Evolutionary conservation across 345 rosid genomes (phyloP).

Genomic region (Turnera subulata): DNA sequence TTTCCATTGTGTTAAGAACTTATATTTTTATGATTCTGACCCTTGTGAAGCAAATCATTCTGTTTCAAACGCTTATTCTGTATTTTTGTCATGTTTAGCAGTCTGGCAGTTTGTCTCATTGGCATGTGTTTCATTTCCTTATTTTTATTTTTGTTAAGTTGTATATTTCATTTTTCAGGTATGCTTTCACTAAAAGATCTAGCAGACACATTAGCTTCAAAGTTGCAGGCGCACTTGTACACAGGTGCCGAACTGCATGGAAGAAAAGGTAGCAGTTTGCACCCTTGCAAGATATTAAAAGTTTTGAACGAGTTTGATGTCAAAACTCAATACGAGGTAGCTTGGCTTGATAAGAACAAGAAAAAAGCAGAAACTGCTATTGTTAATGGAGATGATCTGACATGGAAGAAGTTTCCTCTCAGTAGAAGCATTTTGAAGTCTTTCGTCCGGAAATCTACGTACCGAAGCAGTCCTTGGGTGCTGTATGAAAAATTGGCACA

Average conservation of each 20-base stretch:
- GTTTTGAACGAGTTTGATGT: slow-evolving; percentile 35
- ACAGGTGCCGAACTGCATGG: slow-evolving; percentile 70
- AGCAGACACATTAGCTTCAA: slow-evolving; percentile 53
- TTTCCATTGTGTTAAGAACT: no score
- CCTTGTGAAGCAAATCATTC: no score
- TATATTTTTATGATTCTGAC: no score
- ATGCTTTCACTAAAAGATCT: slow-evolving; percentile 85
- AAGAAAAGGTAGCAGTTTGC: slow-evolving; percentile 44
- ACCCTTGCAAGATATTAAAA: slow-evolving; percentile 63
- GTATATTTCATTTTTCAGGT: no score
- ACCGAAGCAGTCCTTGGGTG: slow-evolving; percentile 82
- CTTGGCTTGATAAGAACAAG: slow-evolving; percentile 62
- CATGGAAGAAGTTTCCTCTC: slow-evolving; percentile 62
- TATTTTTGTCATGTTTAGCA: no score
- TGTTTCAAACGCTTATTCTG: no score
- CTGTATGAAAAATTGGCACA: slow-evolving; percentile 63
- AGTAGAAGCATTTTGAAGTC: slow-evolving; percentile 81
- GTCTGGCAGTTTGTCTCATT: not conserved
- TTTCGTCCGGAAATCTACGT: slow-evolving; percentile 88
- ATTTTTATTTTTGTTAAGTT: no score
- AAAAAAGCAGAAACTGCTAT: slow-evolving; percentile 42
- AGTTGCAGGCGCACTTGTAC: slow-evolving; percentile 52
- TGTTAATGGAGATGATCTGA: slow-evolving; percentile 55
- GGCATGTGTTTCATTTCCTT: not conserved
- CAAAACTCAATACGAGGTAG: slow-evolving; percentile 53